phyloP scores from a whole-genome alignment of 2,329 filamentous ascomycete genomes.

The Metarhizium album region DNA sequence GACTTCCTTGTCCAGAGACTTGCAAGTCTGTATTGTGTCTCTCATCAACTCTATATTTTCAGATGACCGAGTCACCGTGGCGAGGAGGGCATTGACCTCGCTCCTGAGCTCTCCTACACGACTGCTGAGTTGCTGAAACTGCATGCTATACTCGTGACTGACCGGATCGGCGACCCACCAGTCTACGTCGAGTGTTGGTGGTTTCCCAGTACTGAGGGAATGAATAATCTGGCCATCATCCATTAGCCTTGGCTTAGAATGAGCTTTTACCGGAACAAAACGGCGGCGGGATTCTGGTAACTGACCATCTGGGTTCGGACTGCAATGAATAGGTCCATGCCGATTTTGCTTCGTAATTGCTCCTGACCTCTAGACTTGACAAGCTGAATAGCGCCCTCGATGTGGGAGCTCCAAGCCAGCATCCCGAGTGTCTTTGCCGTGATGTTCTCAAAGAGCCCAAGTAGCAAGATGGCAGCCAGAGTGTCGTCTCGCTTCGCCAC shows the following conservation, averaged over 20 bases:
- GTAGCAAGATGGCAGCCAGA: constrained; percentile 44
- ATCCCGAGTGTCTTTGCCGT: constrained; percentile 41
- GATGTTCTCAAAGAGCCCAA: constrained; percentile 51
- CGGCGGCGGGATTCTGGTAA: not conserved
- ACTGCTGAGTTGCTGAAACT: constrained; percentile 40
- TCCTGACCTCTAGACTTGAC: constrained; percentile 45
- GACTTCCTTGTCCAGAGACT: constrained; percentile 40
- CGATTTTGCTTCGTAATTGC: constrained; percentile 40
- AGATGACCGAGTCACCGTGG: constrained; percentile 31
- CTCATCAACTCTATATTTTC: constrained; percentile 40
- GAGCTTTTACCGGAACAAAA: not conserved
- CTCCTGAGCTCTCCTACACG: constrained; percentile 41
- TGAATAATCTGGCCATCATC: constrained; percentile 37
- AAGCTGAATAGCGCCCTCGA: constrained; percentile 50
- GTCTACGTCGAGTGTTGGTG: constrained; percentile 40
- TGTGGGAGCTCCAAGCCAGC: constrained; percentile 49
- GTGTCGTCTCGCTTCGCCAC: constrained; percentile 41
- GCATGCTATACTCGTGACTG: constrained; percentile 33
- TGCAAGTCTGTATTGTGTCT: constrained; percentile 38
- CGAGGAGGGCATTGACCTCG: constrained; percentile 40
- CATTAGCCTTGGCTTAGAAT: not conserved
- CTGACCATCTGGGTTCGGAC: constrained; percentile 48
- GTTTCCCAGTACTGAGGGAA: constrained; percentile 39
- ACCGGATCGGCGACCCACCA: constrained; percentile 46
- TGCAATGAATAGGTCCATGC: constrained; percentile 43